Evolutionary conservation across 306 rosid species (phyloP).

Genomic region (Cucurbita ficifolia): DNA sequence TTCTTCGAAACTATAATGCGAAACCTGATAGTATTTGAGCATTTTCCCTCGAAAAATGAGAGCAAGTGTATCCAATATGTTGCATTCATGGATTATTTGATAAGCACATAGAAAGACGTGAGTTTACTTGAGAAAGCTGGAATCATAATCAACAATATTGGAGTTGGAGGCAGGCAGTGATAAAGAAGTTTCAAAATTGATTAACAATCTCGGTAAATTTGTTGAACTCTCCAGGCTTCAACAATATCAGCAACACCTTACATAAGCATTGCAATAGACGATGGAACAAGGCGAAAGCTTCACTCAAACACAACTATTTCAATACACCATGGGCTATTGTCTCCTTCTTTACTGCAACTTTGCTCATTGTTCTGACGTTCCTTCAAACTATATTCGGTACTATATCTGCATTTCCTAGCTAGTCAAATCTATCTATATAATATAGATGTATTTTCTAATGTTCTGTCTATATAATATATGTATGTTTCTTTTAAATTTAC

Average conservation of each 20-base stretch:
- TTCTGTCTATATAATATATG: too few species aligned
- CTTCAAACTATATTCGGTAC: not conserved
- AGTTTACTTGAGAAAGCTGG: not conserved
- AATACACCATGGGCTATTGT: not conserved
- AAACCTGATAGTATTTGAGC: slow-evolving; percentile 25
- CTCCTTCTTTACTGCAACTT: not conserved
- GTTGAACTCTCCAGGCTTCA: not conserved
- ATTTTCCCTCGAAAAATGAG: not conserved
- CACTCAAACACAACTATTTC: not conserved
- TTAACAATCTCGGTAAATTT: not conserved
- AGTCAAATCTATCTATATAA: not conserved
- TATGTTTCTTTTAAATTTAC: too few species aligned
- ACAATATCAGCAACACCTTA: not conserved
- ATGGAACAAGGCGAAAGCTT: not conserved
- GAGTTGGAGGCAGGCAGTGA: not conserved
- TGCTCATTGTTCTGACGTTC: not conserved
- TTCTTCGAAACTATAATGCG: not conserved
- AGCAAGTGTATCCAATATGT: not conserved
- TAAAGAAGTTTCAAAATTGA: not conserved
- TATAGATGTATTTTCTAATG: too few species aligned
- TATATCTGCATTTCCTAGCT: not conserved
- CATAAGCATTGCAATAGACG: not conserved
- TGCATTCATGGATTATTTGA: not conserved
- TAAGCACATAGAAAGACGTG: not conserved
- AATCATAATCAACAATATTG: not conserved